Evolutionary conservation across 2,329 filamentous ascomycete species (phyloP).

Genomic region (Blastomyces gilchristii): DNA sequence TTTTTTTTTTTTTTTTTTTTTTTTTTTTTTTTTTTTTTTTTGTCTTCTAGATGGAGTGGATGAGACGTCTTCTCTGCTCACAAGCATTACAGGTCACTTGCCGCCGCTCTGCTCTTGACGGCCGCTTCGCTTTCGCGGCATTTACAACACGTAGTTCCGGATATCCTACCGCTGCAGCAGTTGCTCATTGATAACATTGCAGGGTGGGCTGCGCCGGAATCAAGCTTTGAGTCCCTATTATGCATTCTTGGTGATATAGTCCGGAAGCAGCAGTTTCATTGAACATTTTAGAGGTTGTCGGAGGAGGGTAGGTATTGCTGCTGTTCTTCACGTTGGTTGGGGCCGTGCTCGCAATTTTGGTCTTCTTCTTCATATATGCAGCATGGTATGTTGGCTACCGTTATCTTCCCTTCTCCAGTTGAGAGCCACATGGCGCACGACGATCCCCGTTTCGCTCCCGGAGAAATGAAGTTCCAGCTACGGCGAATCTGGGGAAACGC

Average conservation of each 20-base stretch:
- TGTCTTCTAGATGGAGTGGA: too few relatives aligned
- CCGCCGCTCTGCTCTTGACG: slow-evolving; percentile 25
- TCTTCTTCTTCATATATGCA: neutral
- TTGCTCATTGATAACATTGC: slow-evolving; percentile 5
- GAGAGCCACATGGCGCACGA: neutral
- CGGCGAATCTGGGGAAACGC: neutral
- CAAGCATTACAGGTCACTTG: slow-evolving; percentile 21
- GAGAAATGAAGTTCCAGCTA: neutral
- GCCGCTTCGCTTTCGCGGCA: slow-evolving; percentile 23
- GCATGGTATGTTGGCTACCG: neutral
- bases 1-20: neutral
- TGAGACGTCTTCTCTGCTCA: too few relatives aligned
- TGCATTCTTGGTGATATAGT: slow-evolving; percentile 8
- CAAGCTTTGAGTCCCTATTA: slow-evolving; percentile 8
- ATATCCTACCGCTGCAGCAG: slow-evolving; percentile 21
- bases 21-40: neutral
- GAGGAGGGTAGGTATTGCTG: neutral
- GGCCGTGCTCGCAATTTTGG: neutral
- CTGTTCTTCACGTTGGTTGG: neutral
- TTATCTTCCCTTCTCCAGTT: neutral
- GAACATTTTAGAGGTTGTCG: neutral
- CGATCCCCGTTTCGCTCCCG: too few relatives aligned
- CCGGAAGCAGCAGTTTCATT: slow-evolving; percentile 4
- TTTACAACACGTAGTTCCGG: slow-evolving; percentile 22
- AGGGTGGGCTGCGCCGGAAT: slow-evolving; percentile 7